phyloP scores from a whole-genome alignment of 805 yeast genomes.

The Saturnispora quitensis region DNA sequence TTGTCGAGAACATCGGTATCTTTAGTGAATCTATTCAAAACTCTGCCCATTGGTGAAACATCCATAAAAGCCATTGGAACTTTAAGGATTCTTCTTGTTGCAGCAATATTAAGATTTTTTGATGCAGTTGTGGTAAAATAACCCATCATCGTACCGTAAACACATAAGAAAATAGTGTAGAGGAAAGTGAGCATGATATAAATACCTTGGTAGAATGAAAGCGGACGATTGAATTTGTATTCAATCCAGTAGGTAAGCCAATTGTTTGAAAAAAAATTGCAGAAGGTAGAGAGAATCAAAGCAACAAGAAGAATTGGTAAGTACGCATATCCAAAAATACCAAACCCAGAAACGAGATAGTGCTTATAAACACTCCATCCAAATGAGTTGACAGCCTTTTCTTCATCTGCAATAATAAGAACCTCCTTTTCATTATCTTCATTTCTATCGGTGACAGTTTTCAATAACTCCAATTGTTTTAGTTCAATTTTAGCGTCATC shows the following conservation, averaged over 20 bases:
- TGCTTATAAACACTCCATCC: slow-evolving; percentile 37
- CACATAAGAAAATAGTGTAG: slow-evolving; percentile 34
- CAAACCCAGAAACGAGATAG: slow-evolving; percentile 49
- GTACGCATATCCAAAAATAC: slow-evolving; percentile 29
- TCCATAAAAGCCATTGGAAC: slow-evolving; percentile 82
- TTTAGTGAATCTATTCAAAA: slow-evolving; percentile 77
- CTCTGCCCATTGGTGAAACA: slow-evolving; percentile 81
- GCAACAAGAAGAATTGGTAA: slow-evolving; percentile 22
- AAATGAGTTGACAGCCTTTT: slow-evolving; percentile 49
- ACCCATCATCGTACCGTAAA: slow-evolving; percentile 39
- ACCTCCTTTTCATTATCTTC: slow-evolving; percentile 23
- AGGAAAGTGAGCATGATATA: slow-evolving; percentile 54
- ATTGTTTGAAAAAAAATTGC: slow-evolving; percentile 51
- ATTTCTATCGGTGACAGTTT: slow-evolving; percentile 10
- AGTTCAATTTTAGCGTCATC: slow-evolving; percentile 7
- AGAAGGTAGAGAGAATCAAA: slow-evolving; percentile 36
- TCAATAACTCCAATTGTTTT: slow-evolving; percentile 11
- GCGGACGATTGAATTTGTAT: slow-evolving; percentile 38
- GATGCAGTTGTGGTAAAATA: slow-evolving; percentile 46
- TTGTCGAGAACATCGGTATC: slow-evolving; percentile 82
- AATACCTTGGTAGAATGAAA: slow-evolving; percentile 63
- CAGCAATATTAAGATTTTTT: slow-evolving; percentile 42
- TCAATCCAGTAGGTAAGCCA: slow-evolving; percentile 83
- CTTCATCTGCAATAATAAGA: slow-evolving; percentile 40
- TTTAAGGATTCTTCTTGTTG: slow-evolving; percentile 45